Evolutionary conservation across 2,329 filamentous ascomycete genomes (phyloP), one percentile per base, ranked within the genome.

Genomic region (Neophaeococcomyces aloes): DNA sequence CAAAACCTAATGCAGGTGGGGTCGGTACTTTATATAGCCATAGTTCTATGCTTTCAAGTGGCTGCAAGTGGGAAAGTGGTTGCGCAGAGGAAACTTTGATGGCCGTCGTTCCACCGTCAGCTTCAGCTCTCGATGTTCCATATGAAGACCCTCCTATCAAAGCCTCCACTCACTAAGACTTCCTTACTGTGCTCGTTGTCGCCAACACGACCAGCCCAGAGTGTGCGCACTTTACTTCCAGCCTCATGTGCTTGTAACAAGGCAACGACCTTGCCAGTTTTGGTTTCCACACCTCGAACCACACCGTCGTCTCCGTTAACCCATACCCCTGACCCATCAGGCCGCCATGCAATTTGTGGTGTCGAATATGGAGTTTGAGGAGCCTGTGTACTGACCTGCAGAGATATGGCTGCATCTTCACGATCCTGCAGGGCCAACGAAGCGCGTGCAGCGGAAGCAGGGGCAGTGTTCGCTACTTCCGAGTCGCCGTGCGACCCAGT

Each of bases 351-450:
- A 5, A 80, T 62, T 40, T 74, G 70, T 6, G 77, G 77, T 4
- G 76, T 81, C 17, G 74, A 78, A 56, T 80, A 81, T 1, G 70
- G 65, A 23, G 76, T 79, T 56, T 81, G 77, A n/a, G 77, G 74
- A 15, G 78, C 72, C 52, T 78, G 65, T 0, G 76, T 78, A 36
- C 67, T 76, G 29, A 71, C 66, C 46, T 78, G 75, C 11, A 79
- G 67, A 25, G 70, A 54, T n/a, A 81, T 78, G 2, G 76, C 75
- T 4, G 72, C 71, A 42, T 73, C 70, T 54, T 80, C 75, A 15
- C 69, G 66, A 44, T 78, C 72, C 51, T 75, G 70, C 7, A 74
- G 48, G 4, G 32, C 48, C 39, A 55, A 48, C 54, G 25, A 54
- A 48, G 27, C 36, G 19, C 46, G 17, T 44, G 29, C 53, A 54